Percentiles rank a stretch among this genome's conserved stretches.
These are phyloP conservation scores for Xerocomellus amylosporus DNA, from an alignment of 768 basidiomycete genomes.

Conservation along the genomic window DNA sequence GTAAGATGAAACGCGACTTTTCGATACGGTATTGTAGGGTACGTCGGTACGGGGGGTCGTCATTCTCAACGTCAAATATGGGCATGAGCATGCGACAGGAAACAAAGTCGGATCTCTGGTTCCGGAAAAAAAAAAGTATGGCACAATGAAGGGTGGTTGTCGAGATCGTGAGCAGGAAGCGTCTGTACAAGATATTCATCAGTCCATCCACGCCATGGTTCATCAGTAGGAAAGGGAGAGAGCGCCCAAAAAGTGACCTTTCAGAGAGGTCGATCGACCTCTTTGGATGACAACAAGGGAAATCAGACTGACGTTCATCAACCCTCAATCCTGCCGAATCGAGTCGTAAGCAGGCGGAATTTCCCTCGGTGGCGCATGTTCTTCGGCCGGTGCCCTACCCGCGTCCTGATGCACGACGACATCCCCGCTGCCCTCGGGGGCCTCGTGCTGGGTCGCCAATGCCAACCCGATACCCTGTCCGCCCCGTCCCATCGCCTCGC, in stretches of 20 bases:
- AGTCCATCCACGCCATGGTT: not conserved
- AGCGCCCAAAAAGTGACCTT: not conserved
- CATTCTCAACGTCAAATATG: not conserved
- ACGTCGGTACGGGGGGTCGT: not conserved
- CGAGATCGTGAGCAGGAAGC: not conserved
- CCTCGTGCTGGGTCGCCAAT: slow-evolving; percentile 23
- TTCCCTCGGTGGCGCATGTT: slow-evolving; percentile 20
- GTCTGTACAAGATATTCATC: slow-evolving; percentile 4
- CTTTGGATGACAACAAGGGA: not conserved
- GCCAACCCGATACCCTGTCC: slow-evolving; percentile 16
- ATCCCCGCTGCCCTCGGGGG: slow-evolving; percentile 17
- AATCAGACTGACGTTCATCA: not conserved
- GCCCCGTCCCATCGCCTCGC: slow-evolving; percentile 22
- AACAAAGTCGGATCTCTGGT: not conserved
- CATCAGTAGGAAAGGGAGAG: not conserved
- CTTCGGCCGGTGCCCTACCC: slow-evolving; percentile 22
- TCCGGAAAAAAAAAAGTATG: not conserved
- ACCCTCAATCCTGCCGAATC: slow-evolving; percentile 19
- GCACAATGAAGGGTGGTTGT: not conserved
- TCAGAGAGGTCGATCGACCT: not conserved
- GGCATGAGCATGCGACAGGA: slow-evolving; percentile 8
- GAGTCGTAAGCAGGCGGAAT: slow-evolving; percentile 32
- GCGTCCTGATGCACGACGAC: slow-evolving; percentile 30
- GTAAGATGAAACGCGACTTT: slow-evolving; percentile 1
- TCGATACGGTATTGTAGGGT: slow-evolving; percentile 4